Evolutionary conservation across 176 grass and related monocot genomes (phyloP).

Genomic region (Dactylis glomerata): DNA sequence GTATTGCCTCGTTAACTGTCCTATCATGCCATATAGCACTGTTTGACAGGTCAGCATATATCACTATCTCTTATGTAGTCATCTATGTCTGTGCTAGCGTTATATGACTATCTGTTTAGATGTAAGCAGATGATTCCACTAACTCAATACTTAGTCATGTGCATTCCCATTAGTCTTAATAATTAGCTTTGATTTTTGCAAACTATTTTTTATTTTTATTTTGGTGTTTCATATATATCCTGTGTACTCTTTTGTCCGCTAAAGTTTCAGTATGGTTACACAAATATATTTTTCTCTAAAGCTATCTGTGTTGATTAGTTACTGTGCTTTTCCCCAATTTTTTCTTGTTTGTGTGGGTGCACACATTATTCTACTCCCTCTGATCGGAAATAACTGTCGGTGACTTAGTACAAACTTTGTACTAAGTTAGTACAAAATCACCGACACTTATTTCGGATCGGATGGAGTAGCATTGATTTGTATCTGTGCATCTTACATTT

Average conservation of each 20-base stretch:
- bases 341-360: not conserved
- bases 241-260: not conserved
- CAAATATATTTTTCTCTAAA: not conserved
- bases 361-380: slow-evolving; percentile 6
- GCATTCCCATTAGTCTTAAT: not conserved
- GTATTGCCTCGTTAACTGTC: not conserved
- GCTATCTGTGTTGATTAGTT: not conserved
- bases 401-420: no score
- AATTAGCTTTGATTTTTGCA: not conserved
- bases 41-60: slow-evolving; percentile 8
- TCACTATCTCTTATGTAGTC: not conserved
- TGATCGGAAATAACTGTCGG: no score
- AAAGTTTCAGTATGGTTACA: not conserved
- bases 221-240: slow-evolving; percentile 1
- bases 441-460: no score
- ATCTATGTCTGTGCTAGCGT: slow-evolving; percentile 4
- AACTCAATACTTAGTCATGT: not conserved
- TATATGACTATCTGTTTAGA: not conserved
- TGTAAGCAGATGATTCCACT: not conserved
- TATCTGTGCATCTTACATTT: slow-evolving; percentile 5
- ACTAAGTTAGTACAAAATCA: no score
- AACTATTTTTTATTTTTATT: not conserved
- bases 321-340: not conserved
- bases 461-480: not conserved
- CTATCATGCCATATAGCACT: slow-evolving; percentile 18